phyloP scores from a whole-genome alignment of 768 basidiomycete species.

The Serendipita sp. region DNA sequence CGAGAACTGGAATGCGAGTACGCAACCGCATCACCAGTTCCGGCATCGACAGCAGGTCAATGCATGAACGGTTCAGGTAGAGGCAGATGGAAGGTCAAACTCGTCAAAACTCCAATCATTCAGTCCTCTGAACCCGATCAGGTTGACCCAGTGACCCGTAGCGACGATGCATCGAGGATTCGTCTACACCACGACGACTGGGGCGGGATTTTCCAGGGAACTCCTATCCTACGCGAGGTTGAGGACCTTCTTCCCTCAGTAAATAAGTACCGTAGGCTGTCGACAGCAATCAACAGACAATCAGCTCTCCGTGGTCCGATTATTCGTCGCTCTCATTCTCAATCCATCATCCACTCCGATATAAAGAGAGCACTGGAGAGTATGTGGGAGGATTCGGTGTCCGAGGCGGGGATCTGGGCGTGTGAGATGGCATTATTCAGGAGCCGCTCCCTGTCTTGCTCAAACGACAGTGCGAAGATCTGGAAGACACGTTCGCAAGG shows the following conservation, averaged over 20 bases:
- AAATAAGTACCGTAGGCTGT: not conserved
- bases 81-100: not conserved
- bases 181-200: not conserved
- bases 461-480: too few species aligned
- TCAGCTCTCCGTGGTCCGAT: not conserved
- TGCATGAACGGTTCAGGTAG: not conserved
- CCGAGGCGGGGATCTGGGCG: too few species aligned
- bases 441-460: too few species aligned
- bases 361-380: not conserved
- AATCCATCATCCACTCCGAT: not conserved
- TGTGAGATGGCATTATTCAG: too few species aligned
- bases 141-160: not conserved
- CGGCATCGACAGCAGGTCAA: not conserved
- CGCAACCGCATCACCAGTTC: not conserved
- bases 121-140: not conserved
- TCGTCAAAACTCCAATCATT: not conserved
- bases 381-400: not conserved
- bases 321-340: not conserved
- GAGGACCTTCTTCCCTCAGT: not conserved
- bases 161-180: not conserved
- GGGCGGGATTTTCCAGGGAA: not conserved
- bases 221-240: not conserved
- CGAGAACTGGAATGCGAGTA: not conserved
- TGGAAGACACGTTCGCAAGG: not conserved
- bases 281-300: not conserved